Evolutionary conservation across 129 eudicot genomes (phyloP).

Genomic region (Artemisia annua): DNA sequence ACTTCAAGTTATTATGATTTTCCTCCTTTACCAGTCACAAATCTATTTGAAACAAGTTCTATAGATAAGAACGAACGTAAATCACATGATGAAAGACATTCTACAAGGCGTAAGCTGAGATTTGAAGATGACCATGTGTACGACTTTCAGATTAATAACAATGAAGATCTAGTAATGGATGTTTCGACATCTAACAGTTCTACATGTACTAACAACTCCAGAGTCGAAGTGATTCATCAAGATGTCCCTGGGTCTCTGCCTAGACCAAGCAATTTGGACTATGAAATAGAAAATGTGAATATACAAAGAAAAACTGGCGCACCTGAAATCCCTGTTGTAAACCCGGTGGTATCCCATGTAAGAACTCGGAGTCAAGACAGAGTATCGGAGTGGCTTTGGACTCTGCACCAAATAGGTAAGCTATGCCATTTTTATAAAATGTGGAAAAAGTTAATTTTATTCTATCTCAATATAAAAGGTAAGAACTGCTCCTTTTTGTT

Average conservation of each 20-base stretch:
- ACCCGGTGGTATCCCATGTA: conserved; percentile 42
- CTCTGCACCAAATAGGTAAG: conserved; percentile 88
- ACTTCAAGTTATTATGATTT: conserved; percentile 66
- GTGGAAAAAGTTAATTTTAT: background rate
- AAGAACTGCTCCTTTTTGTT: conserved; percentile 9
- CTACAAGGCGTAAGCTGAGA: conserved; percentile 54
- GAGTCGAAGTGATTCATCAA: conserved; percentile 28
- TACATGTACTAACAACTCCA: conserved; percentile 39
- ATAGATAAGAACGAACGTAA: conserved; percentile 32
- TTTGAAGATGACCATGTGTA: conserved; percentile 64
- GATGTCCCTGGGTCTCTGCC: background rate
- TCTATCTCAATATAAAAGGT: conserved; percentile 13
- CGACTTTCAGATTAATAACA: conserved; percentile 71
- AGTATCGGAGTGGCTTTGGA: conserved; percentile 99
- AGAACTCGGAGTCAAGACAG: conserved; percentile 59
- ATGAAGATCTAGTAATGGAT: conserved; percentile 83
- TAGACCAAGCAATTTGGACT: conserved; percentile 43
- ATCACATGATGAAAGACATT: conserved; percentile 42
- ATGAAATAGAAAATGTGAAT: conserved; percentile 49
- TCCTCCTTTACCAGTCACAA: conserved; percentile 78
- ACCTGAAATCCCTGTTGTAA: conserved; percentile 41
- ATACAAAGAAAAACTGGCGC: conserved; percentile 54
- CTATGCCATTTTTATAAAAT: conserved; percentile 4
- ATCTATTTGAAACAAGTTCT: conserved; percentile 59
- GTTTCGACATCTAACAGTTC: conserved; percentile 24